These are phyloP conservation scores for Ogataea thermomethanolica DNA, from an alignment of 805 yeast species.

Conservation along the genomic window DNA sequence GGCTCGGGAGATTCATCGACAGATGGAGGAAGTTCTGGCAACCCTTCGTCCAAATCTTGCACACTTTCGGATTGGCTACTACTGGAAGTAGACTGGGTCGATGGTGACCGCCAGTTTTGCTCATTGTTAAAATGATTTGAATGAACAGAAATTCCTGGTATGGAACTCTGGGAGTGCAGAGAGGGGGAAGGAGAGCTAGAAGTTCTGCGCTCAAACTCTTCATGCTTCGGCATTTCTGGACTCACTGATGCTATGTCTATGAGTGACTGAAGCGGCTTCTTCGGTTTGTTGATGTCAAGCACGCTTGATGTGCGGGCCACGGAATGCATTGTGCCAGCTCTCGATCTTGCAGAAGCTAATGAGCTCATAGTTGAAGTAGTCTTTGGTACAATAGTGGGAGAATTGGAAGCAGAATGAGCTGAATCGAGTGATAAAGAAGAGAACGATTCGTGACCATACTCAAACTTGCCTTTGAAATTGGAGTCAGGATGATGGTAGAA, in stretches of 20 bases:
- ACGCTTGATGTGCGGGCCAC: constrained; percentile 9
- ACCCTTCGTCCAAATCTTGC: neutral
- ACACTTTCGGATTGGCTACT: no score
- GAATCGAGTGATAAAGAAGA: constrained; percentile 14
- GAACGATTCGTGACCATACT: constrained; percentile 20
- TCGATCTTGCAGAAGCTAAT: constrained; percentile 17
- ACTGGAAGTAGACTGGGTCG: neutral
- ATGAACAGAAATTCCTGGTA: constrained; percentile 1
- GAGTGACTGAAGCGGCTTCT: constrained; percentile 12
- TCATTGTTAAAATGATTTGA: neutral
- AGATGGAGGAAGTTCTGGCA: neutral
- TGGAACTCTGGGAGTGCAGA: constrained; percentile 1
- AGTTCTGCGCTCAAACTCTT: neutral
- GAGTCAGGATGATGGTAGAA: constrained; percentile 22
- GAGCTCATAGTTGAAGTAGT: constrained; percentile 10
- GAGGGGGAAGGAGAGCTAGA: constrained; percentile 7
- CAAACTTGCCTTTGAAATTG: constrained; percentile 18
- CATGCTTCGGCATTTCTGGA: constrained; percentile 9
- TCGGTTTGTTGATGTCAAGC: constrained; percentile 16
- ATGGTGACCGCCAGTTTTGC: neutral
- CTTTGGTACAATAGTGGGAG: constrained; percentile 1
- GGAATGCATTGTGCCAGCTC: constrained; percentile 13
- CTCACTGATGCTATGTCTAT: constrained; percentile 10
- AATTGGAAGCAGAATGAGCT: neutral
- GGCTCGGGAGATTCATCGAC: neutral